phyloP scores from a whole-genome alignment of 179 eudicot genomes.

The Pouteria campechiana region DNA sequence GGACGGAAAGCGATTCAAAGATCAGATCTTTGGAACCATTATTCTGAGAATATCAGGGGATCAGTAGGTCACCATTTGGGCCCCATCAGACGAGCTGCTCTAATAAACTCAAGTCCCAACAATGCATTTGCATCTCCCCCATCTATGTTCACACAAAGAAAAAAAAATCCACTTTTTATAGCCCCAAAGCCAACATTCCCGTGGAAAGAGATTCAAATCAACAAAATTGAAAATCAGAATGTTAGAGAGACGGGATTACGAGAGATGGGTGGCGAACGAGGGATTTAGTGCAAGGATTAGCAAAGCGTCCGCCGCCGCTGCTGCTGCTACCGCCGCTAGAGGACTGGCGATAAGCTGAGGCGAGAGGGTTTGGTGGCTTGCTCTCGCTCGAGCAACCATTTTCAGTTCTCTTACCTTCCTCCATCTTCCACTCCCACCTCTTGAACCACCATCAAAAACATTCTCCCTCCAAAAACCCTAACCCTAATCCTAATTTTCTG shows the following conservation, averaged over 20 bases:
- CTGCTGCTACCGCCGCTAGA: slow-evolving; percentile 9
- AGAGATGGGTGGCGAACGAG: slow-evolving; percentile 60
- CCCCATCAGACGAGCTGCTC: too few species aligned
- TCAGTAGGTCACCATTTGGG: too few species aligned
- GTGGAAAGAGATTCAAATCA: background rate
- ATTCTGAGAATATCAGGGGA: too few species aligned
- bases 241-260: slow-evolving; percentile 18
- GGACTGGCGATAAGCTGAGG: slow-evolving; percentile 28
- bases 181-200: too few species aligned
- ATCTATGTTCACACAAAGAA: too few species aligned
- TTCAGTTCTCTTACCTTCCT: slow-evolving; percentile 28
- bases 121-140: too few species aligned
- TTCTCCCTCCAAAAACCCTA: slow-evolving; percentile 8
- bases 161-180: background rate
- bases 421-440: slow-evolving; percentile 30
- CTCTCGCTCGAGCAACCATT: slow-evolving; percentile 42
- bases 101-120: too few species aligned
- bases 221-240: background rate
- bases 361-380: slow-evolving; percentile 47
- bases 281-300: slow-evolving; percentile 26
- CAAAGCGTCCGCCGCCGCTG: slow-evolving; percentile 13
- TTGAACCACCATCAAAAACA: too few species aligned
- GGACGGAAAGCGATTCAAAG: too few species aligned
- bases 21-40: too few species aligned
- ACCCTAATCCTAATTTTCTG: too few species aligned